Evolutionary conservation across 805 yeast species (phyloP).

Genomic region (Millerozyma miso): DNA sequence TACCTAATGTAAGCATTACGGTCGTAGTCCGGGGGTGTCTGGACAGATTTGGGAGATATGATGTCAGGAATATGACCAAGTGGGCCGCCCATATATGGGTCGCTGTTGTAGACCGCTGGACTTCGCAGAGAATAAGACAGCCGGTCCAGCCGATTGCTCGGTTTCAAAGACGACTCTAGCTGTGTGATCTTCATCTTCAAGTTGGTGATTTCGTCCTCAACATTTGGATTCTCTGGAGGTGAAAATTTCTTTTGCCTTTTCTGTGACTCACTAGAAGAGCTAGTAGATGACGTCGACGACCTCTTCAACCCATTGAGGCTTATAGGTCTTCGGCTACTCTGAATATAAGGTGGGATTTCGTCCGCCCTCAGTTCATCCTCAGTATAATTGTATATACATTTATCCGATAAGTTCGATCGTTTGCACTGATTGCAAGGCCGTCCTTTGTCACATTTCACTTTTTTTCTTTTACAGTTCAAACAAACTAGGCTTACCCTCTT

Average conservation of each 20-base stretch:
- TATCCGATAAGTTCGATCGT: constrained; percentile 19
- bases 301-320: not conserved
- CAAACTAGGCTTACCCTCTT: constrained; percentile 39
- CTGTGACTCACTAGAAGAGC: not conserved
- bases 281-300: not conserved
- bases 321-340: constrained; percentile 18
- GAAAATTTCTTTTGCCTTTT: not conserved
- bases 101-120: not conserved
- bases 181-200: constrained; percentile 1
- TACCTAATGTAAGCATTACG: not conserved
- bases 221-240: constrained; percentile 5
- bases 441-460: constrained; percentile 32
- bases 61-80: no score
- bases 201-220: not conserved
- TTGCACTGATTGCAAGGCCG: constrained; percentile 33
- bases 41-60: not conserved
- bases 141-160: not conserved
- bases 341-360: constrained; percentile 12
- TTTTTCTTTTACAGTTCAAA: constrained; percentile 28
- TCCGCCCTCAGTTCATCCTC: not conserved
- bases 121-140: not conserved
- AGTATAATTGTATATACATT: constrained; percentile 9
- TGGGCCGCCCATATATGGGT: not conserved
- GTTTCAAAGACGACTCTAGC: not conserved
- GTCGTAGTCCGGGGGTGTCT: not conserved